Evolutionary conservation across 257 asterid genomes (phyloP).

Genomic region (Cordia subcordata): DNA sequence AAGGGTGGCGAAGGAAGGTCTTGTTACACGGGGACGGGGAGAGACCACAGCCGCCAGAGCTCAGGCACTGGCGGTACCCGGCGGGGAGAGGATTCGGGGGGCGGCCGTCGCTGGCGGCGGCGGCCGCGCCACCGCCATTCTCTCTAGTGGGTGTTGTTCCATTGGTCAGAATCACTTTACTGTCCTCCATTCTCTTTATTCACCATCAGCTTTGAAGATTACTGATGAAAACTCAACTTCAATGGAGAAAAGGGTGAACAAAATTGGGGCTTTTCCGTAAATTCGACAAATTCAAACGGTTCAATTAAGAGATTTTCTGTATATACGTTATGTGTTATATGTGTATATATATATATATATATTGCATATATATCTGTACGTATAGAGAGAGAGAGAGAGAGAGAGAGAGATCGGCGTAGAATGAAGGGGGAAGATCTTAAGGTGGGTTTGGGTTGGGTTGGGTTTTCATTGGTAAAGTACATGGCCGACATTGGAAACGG

Average conservation of each 20-base stretch:
- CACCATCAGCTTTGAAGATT: neutral
- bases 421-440: too few relatives aligned
- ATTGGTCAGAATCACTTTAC: conserved; percentile 42
- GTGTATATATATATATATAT: neutral
- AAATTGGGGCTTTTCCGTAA: neutral
- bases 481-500: too few relatives aligned
- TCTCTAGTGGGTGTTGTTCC: conserved; percentile 7
- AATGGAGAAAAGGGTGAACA: neutral
- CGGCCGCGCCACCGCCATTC: conserved; percentile 20
- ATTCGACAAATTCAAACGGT: neutral
- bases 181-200: conserved; percentile 58
- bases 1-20: conserved; percentile 58
- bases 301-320: neutral
- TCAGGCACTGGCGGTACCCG: conserved; percentile 37
- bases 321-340: too few relatives aligned
- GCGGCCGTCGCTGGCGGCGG: conserved; percentile 50
- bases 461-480: too few relatives aligned
- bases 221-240: too few relatives aligned
- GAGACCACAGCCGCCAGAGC: conserved; percentile 29
- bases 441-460: too few relatives aligned
- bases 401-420: too few relatives aligned
- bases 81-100: conserved; percentile 64
- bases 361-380: too few relatives aligned
- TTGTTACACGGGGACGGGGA: conserved; percentile 28
- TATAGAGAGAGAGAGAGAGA: too few relatives aligned